A percentile compares a stretch with the other conserved stretches of the same genome.
These are phyloP conservation scores for Paramarasmius palmivorus DNA, from an alignment of 1,284 basidiomycete genomes.

Conservation along the genomic window DNA sequence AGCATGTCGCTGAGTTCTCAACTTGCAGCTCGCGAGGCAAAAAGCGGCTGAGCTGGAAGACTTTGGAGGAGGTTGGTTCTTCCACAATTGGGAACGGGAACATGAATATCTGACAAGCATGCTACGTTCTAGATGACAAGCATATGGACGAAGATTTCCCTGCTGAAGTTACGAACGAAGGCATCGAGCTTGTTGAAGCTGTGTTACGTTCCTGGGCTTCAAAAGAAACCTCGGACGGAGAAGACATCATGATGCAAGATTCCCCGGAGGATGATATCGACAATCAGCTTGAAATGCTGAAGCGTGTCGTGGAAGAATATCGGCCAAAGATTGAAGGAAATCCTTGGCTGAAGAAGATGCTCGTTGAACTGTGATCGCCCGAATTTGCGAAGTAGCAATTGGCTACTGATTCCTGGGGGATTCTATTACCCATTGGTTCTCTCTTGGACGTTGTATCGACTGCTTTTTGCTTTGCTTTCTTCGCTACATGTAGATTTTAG, in stretches of 20 bases:
- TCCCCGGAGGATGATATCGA: constrained; percentile 62
- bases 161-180: constrained; percentile 70
- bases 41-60: constrained; percentile 98
- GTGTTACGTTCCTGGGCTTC: constrained; percentile 78
- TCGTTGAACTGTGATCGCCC: constrained; percentile 27
- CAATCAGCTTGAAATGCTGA: constrained; percentile 67
- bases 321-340: constrained; percentile 72
- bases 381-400: background rate
- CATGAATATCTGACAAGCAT: background rate
- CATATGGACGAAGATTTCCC: constrained; percentile 49
- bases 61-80: constrained; percentile 62
- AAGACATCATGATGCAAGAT: constrained; percentile 31
- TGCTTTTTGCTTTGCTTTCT: background rate
- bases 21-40: constrained; percentile 79
- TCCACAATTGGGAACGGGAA: background rate
- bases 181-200: constrained; percentile 79
- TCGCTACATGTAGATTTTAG: too few relatives aligned
- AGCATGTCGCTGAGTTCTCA: background rate
- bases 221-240: constrained; percentile 24
- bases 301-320: constrained; percentile 66
- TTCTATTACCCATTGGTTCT: background rate
- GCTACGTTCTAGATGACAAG: constrained; percentile 25
- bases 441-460: background rate
- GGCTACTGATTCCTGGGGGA: background rate
- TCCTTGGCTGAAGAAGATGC: constrained; percentile 71